Conservation (phyloP, 1,284 basidiomycete genomes). For the Naganishia liquefaciens region DNA sequence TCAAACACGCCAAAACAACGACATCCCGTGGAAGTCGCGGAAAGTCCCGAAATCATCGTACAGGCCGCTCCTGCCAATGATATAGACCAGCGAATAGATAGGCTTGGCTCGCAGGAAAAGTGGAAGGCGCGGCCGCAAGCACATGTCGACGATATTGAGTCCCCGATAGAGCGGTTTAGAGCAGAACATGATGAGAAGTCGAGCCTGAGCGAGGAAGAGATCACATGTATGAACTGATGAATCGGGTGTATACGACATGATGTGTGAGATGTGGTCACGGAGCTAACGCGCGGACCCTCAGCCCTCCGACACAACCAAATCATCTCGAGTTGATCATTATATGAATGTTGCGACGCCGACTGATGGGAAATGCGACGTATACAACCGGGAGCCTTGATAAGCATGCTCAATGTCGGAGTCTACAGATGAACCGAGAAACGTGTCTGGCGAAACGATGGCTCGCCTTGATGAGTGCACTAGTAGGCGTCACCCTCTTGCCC, state of each 20-base stretch:
- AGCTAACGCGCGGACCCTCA: too few relatives aligned
- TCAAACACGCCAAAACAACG: not conserved
- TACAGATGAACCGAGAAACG: slow-evolving; percentile 3
- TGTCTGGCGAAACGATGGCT: not conserved
- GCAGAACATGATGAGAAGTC: not conserved
- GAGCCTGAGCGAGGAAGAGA: not conserved
- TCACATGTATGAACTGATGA: too few relatives aligned
- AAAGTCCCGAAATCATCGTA: slow-evolving; percentile 11
- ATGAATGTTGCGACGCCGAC: too few relatives aligned
- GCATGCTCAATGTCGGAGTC: slow-evolving; percentile 20
- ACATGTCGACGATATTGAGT: slow-evolving; percentile 8
- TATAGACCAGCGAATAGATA: not conserved
- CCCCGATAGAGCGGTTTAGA: not conserved
- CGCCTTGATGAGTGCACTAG: slow-evolving; percentile 35
- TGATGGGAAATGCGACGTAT: not conserved
- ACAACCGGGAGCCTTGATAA: slow-evolving; percentile 26
- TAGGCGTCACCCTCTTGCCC: slow-evolving; percentile 55
- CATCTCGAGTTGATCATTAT: too few relatives aligned
- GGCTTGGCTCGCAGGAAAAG: not conserved
- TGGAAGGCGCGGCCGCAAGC: not conserved
- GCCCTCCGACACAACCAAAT: too few relatives aligned
- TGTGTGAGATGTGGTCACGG: too few relatives aligned
- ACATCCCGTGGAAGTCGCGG: not conserved
- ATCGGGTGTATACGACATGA: too few relatives aligned
- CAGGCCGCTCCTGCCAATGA: slow-evolving; percentile 3